Conservation (phyloP, 345 rosid genomes). For the Ailanthus altissimus region DNA sequence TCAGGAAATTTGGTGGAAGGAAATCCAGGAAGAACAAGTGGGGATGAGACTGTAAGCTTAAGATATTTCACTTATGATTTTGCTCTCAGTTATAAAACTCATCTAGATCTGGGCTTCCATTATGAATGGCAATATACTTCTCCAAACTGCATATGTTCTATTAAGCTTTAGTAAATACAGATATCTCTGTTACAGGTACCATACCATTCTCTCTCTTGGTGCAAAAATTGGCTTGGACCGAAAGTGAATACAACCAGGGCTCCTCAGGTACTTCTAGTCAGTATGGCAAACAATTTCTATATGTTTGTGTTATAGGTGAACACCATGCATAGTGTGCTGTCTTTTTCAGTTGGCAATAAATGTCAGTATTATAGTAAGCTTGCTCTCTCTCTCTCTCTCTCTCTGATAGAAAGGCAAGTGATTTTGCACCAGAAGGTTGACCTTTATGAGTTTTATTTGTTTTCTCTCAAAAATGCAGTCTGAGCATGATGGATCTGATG, state of each 20-base stretch:
- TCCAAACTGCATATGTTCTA: slow-evolving; percentile 9
- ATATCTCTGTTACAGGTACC: slow-evolving; percentile 60
- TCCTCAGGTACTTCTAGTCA: slow-evolving; percentile 69
- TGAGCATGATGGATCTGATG: slow-evolving; percentile 94
- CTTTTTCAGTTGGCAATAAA: neutral
- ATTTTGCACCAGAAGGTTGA: neutral
- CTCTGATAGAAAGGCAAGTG: neutral
- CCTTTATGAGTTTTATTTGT: slow-evolving; percentile 15
- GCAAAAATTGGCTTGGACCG: slow-evolving; percentile 96
- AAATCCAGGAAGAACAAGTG: slow-evolving; percentile 83
- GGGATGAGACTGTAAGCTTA: slow-evolving; percentile 87
- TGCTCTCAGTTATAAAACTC: slow-evolving; percentile 11
- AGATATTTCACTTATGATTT: slow-evolving; percentile 17
- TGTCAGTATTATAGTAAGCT: neutral
- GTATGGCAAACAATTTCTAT: neutral
- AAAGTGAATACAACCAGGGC: slow-evolving; percentile 87
- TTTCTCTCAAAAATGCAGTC: slow-evolving; percentile 55
- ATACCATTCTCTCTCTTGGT: slow-evolving; percentile 92
- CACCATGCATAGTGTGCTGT: neutral
- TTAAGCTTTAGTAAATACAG: slow-evolving; percentile 10
- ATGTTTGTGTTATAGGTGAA: neutral
- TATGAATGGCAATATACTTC: slow-evolving; percentile 3
- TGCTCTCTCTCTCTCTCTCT: slow-evolving; percentile 1
- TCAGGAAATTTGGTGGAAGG: slow-evolving; percentile 92
- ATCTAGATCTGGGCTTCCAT: slow-evolving; percentile 3